Evolutionary conservation across 768 basidiomycete species (phyloP), one percentile per base, ranked within the genome.

Genomic region (Trametes cubensis): DNA sequence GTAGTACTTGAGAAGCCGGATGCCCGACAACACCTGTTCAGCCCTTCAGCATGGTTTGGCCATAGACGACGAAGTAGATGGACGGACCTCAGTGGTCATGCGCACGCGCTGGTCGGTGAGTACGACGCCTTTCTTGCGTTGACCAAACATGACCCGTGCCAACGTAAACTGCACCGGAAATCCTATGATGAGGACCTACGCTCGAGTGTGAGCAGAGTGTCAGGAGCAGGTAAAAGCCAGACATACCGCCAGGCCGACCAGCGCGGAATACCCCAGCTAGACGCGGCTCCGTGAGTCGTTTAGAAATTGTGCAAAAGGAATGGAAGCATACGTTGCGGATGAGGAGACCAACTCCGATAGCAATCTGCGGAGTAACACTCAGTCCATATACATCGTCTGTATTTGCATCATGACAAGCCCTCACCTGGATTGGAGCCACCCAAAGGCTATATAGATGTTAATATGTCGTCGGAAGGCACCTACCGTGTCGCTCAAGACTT

Each of bases 1-100:
- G 73, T 95, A 95, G 72, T 88, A 87, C 74, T 97, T 97, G 81
- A 97, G 89, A 51, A 97, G 83, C 59, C 92, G 88, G 81, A 97
- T 95, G 2, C 92, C 92, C 71, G 86, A 85, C 15, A 92, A 73
- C 2, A 90, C 80, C 76, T 84, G 62, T n/a, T 6, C 26, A n/a
- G 50, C 20, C 3, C 25, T 41, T 55, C 18, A 41, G 39, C 13
- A 25, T 21, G 38, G 25, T 17, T 8, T 7, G 14, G 17, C 28
- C 34, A 41, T 14, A 13, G 15, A 34, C 15, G 17, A 18, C 2
- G 13, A 23, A 17, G 8, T 1, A 3, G 18, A 4, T 30, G 1
- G 45, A 38, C 50, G 15, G 39, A 81, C 80, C 73, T 90, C 90
- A 0, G 82, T 85, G 0, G 84, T 80, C 23, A 89, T 76, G 15